A percentile compares a stretch with the other conserved stretches of the same genome.
Conservation (phyloP, 2,329 filamentous ascomycete genomes). For the Pestalotiopsis sp. region DNA sequence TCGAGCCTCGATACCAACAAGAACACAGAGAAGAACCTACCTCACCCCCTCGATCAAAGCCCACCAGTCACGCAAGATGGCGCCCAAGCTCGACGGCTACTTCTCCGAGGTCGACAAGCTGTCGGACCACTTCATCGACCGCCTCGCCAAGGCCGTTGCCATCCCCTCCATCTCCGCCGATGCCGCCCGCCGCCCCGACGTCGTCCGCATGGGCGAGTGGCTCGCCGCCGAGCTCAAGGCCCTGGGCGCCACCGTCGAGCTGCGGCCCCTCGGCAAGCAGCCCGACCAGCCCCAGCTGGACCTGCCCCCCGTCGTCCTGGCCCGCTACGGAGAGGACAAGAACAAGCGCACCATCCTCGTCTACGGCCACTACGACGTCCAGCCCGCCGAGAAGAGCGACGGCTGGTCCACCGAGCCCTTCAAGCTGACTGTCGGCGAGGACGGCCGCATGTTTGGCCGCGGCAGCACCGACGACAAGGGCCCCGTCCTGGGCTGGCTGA, state of each 20-base stretch:
- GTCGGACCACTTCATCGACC: constrained; percentile 82
- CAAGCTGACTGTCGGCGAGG: constrained; percentile 81
- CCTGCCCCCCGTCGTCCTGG: constrained; percentile 89
- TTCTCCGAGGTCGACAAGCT: constrained; percentile 89
- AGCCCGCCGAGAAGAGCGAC: constrained; percentile 89
- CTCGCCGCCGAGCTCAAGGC: constrained; percentile 80
- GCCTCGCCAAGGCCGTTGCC: constrained; percentile 87
- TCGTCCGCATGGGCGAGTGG: constrained; percentile 94
- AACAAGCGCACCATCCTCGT: constrained; percentile 94
- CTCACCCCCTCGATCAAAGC: constrained; percentile 54
- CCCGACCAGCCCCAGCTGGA: constrained; percentile 88
- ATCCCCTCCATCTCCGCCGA: constrained; percentile 95
- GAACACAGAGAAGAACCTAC: constrained; percentile 40
- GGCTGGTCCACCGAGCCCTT: constrained; percentile 97
- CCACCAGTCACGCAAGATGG: constrained; percentile 77
- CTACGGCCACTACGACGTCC: constrained; percentile 98
- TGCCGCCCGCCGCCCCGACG: constrained; percentile 84
- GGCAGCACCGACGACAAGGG: constrained; percentile 98
- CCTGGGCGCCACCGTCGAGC: constrained; percentile 85
- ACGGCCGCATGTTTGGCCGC: constrained; percentile 94
- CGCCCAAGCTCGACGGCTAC: constrained; percentile 85
- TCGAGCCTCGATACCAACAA: constrained; percentile 18
- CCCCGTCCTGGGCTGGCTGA: constrained; percentile 94
- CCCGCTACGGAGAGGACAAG: constrained; percentile 88
- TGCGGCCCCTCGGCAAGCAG: constrained; percentile 87